Evolutionary conservation across 2,329 filamentous ascomycete species (phyloP), one percentile per base, ranked within the genome.

Genomic region (Westerdykella sp.): DNA sequence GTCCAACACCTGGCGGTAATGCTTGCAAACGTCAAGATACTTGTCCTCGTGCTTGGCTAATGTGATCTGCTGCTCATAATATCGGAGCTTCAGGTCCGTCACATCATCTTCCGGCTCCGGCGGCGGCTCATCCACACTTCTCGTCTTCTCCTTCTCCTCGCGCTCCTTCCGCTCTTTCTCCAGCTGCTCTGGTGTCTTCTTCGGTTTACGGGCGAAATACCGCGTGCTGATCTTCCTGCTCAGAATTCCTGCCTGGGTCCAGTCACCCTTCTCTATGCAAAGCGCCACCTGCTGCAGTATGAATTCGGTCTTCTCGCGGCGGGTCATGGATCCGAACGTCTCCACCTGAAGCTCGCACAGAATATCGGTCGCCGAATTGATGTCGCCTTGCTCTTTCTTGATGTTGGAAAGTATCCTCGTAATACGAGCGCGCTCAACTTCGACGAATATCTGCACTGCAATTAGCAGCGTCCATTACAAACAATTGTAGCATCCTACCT

Each of bases 321-420:
- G 80, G 51, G 88, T 85, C 93, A 98, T 98, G 16, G 91, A 97
- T 7, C 93, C 93, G 67, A 98, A 98, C 0, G 93, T 98, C 77
- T 98, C 93, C 39, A 98, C 93, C 68, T 98, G 93, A 47, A 98
- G 78, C 73, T 98, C 93, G 71, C 93, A 98, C 31, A 98, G 79
- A 49, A 93, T 93, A 58, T 97, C 91, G 42, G 87, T 84, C 23
- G 93, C 93, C 5, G 87, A 83, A 65, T 87, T 88, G 61, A 95
- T 75, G 62, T 98, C 91, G 51, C 90, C 91, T 71, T 97, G 88
- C 53, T 86, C 74, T 72, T 95, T 96, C 78, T 97, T 97, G 76
- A 98, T 97, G 69, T 96, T 82, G 40, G 93, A 97, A 11, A 98
- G 78, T 53, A 95, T 94, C 65, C 85, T 88, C 59, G 93, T 98